Evolutionary conservation across 2,329 filamentous ascomycete species (phyloP), one percentile per base, ranked within the genome.

Genomic region (Pseudogymnoascus sp.): DNA sequence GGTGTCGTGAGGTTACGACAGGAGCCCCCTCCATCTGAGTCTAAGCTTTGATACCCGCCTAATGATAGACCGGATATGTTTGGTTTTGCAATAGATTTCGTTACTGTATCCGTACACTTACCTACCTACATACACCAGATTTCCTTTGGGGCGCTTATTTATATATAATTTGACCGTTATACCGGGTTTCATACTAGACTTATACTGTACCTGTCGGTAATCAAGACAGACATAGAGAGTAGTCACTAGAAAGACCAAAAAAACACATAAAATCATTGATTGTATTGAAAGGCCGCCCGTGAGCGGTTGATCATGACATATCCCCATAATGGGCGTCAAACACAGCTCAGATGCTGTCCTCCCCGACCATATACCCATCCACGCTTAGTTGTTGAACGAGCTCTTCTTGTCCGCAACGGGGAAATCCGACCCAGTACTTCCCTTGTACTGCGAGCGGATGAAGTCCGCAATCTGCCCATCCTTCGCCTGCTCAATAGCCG

Each of bases 401-500:
- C 22, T 25, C 22, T 85, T 78, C 78, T 90, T 91, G 73, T 92
- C 89, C 70, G 82, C 77, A 72, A 91, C 76, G 28, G 86, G 85
- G 60, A 92, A 72, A 6, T 92, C 89, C 5, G 75, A 83, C 62
- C 90, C 90, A 0, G 86, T 88, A 0, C 75, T 71, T 54, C 68
- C 75, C 80, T 90, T 91, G 81, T 91, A 92, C 74, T 88, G 78
- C 41, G 74, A 74, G 37, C 89, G 83, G 67, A 93, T 84, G 72
- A 82, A 86, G 72, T 91, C 87, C 28, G 83, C 85, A 67, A 92
- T 89, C 72, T 88, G 79, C 74, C 90, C 87, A 72, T 94, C 90
- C 77, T 93, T 92, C 68, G 87, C 88, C 76, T 95, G 90, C 76
- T 95, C 90, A 18, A 85, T 71, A 4, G 90, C 90, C 58, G 74